A percentile compares a stretch with the other conserved stretches of the same genome.
Evolutionary conservation across 2,329 filamentous ascomycete species (phyloP).

Genomic region (Botrytis paeoniae): DNA sequence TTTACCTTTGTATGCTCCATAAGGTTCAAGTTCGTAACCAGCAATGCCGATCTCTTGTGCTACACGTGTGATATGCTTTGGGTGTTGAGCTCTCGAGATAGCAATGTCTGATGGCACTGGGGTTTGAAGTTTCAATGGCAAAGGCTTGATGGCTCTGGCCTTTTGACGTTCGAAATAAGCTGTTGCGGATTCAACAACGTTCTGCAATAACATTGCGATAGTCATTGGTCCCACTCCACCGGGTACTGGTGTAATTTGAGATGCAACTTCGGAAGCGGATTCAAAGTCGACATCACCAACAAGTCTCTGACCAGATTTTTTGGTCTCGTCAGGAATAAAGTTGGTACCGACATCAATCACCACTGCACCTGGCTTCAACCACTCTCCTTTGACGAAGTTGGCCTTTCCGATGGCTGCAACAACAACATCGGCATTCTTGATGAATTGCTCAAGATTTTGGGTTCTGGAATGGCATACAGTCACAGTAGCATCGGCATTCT

Average conservation of each 20-base stretch:
- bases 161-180: slow-evolving; percentile 81
- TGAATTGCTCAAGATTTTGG: slow-evolving; percentile 63
- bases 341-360: slow-evolving; percentile 98
- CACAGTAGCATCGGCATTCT: slow-evolving; percentile 94
- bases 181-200: slow-evolving; percentile 84
- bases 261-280: slow-evolving; percentile 78
- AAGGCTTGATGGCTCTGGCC: slow-evolving; percentile 71
- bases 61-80: slow-evolving; percentile 85
- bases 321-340: slow-evolving; percentile 83
- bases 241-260: slow-evolving; percentile 91
- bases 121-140: slow-evolving; percentile 74
- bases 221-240: slow-evolving; percentile 99
- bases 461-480: slow-evolving; percentile 95
- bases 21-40: slow-evolving; percentile 86
- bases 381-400: slow-evolving; percentile 87
- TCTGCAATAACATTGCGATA: slow-evolving; percentile 95
- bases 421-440: slow-evolving; percentile 84
- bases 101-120: slow-evolving; percentile 96
- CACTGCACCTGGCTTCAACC: slow-evolving; percentile 91
- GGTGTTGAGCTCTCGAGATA: slow-evolving; percentile 81
- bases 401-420: slow-evolving; percentile 88
- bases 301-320: slow-evolving; percentile 87
- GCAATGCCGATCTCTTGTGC: slow-evolving; percentile 86
- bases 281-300: slow-evolving; percentile 96
- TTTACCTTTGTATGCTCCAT: slow-evolving; percentile 94